phyloP scores from a whole-genome alignment of 805 yeast genomes.

The Debaryomyces maramus region DNA sequence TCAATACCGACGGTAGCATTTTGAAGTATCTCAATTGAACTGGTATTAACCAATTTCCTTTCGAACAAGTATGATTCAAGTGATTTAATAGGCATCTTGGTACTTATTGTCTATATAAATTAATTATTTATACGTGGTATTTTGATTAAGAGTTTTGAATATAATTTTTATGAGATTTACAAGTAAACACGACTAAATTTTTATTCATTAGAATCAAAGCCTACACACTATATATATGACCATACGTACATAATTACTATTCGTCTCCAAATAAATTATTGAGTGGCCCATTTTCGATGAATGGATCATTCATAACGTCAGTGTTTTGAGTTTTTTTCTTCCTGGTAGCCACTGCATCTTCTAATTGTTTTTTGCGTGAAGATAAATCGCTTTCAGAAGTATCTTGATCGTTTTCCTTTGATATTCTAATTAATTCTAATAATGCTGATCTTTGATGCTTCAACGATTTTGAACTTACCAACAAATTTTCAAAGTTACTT shows the following conservation, averaged over 20 bases:
- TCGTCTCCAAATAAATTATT: constrained; percentile 56
- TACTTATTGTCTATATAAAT: too few species aligned
- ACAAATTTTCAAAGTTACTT: constrained; percentile 59
- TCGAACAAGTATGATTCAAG: constrained; percentile 71
- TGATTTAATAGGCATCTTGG: constrained; percentile 47
- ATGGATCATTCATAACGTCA: constrained; percentile 72
- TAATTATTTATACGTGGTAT: too few species aligned
- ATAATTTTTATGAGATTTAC: too few species aligned
- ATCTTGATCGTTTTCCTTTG: constrained; percentile 40
- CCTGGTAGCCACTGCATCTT: constrained; percentile 42
- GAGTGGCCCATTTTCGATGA: constrained; percentile 66
- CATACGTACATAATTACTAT: too few species aligned
- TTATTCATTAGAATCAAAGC: too few species aligned
- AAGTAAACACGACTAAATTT: not conserved
- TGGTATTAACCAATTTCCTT: constrained; percentile 56
- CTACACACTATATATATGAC: not conserved
- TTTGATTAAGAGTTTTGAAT: too few species aligned
- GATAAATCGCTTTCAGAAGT: constrained; percentile 39
- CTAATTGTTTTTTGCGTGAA: constrained; percentile 56
- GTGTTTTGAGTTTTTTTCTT: constrained; percentile 44
- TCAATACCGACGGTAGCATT: constrained; percentile 80
- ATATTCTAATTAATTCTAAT: constrained; percentile 68
- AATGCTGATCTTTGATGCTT: constrained; percentile 81
- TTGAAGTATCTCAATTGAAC: constrained; percentile 63
- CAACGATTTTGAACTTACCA: constrained; percentile 64